Base-by-base conservation (phyloP, 1,284 basidiomycete species). In the Ceratobasidium sp. region DNA sequence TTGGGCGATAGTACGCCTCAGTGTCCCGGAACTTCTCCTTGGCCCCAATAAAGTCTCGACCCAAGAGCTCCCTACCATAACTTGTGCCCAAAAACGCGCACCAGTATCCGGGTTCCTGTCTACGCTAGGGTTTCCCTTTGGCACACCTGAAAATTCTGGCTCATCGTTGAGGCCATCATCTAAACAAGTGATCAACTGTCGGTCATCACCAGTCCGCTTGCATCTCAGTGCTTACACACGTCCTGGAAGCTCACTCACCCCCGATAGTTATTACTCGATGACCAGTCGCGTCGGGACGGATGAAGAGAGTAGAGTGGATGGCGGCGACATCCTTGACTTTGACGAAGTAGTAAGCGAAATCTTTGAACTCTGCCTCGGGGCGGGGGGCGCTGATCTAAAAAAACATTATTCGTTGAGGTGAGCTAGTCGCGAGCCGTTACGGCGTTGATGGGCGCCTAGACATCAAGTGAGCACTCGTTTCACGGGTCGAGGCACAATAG, bases 131-230 rank as follows among this genome's bases (percentile, higher is more conserved):
- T 20, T 42, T 31, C 60, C 60, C 52, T 65, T 52, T 5, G 60
- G 60, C 15, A 65, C 47, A 12, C 49, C 49, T 6, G 49, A 34
- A 25, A 52, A 65, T 3, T 45, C 60, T 6, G 60, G 60, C 31
- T 65, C 60, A 2, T 38, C 60, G 22, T 65, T 65, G 20, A 65
- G 32, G 4, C 47, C 47, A 35, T 65, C 31, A 34, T 65, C 60
- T 65, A n/a, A 3, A 22, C 7, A 1, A 29, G n/a, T n/a, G n/a
- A n/a, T n/a, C n/a, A n/a, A n/a, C n/a, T n/a, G n/a, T n/a, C n/a
- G n/a, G n/a, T n/a, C n/a, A n/a, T n/a, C n/a, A n/a, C n/a, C n/a
- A n/a, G n/a, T n/a, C n/a, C n/a, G n/a, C n/a, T n/a, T n/a, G n/a
- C n/a, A n/a, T n/a, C n/a, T n/a, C n/a, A 32, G 2, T 54, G 29